phyloP scores from a whole-genome alignment of 2,329 filamentous ascomycete genomes.

The Truncatella angustata region DNA sequence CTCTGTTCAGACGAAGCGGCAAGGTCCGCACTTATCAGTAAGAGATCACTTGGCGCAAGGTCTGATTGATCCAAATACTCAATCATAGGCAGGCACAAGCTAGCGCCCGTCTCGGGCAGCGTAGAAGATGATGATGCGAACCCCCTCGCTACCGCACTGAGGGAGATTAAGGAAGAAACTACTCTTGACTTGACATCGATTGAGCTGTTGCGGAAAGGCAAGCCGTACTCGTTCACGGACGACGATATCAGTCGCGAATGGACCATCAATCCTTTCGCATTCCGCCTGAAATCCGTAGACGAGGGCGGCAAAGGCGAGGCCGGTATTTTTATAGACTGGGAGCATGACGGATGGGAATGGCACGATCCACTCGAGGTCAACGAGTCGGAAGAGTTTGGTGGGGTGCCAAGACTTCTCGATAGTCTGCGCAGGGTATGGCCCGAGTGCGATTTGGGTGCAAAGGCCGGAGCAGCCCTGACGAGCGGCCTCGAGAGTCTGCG shows the following conservation, averaged over 20 bases:
- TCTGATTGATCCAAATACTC: background rate
- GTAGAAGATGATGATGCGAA: conserved; percentile 52
- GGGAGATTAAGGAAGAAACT: conserved; percentile 64
- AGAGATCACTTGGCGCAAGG: conserved; percentile 15
- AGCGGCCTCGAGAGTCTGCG: conserved; percentile 48
- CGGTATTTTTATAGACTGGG: conserved; percentile 57
- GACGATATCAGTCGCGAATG: conserved; percentile 52
- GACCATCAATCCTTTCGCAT: conserved; percentile 64
- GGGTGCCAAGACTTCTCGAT: conserved; percentile 57
- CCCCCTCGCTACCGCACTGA: conserved; percentile 56
- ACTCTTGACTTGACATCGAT: conserved; percentile 45
- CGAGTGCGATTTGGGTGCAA: conserved; percentile 46
- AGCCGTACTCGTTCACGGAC: conserved; percentile 57
- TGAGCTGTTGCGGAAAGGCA: conserved; percentile 53
- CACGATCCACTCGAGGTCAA: conserved; percentile 50
- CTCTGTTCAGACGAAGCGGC: conserved; percentile 60
- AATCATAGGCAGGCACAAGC: conserved; percentile 42
- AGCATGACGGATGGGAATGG: conserved; percentile 60
- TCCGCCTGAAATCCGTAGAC: conserved; percentile 41
- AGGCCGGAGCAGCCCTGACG: conserved; percentile 44
- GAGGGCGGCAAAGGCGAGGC: conserved; percentile 38
- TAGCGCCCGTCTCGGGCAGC: conserved; percentile 61
- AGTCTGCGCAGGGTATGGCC: conserved; percentile 60
- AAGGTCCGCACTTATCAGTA: conserved; percentile 61
- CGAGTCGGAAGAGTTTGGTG: conserved; percentile 43